A percentile compares a stretch with the other conserved stretches of the same genome.
Evolutionary conservation across 805 yeast genomes (phyloP).

Genomic region (Priceomyces melissophilus): DNA sequence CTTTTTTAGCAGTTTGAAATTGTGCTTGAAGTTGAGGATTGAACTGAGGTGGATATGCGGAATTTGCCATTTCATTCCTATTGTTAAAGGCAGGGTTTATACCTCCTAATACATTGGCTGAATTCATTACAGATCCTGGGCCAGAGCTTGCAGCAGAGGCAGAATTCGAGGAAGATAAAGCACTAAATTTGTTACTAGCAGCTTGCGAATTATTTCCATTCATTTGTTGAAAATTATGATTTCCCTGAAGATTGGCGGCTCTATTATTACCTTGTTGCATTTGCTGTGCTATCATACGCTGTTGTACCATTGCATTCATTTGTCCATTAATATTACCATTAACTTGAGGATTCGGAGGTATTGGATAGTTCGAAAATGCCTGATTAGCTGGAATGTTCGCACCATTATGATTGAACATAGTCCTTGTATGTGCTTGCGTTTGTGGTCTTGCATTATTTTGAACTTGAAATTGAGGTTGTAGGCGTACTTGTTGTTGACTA

Average conservation of each 20-base stretch:
- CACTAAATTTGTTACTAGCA: conserved; percentile 8
- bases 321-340: conserved; percentile 3
- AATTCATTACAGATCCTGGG: conserved; percentile 19
- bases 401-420: not conserved
- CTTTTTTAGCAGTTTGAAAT: conserved; percentile 8
- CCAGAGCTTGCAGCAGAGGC: conserved; percentile 20
- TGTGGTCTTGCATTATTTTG: too few relatives aligned
- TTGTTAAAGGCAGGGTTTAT: conserved; percentile 16
- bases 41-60: conserved; percentile 13
- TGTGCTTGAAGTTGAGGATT: conserved; percentile 14
- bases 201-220: conserved; percentile 5
- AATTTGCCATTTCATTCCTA: conserved; percentile 24
- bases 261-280: conserved; percentile 11
- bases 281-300: conserved; percentile 10
- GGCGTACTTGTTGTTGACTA: too few relatives aligned
- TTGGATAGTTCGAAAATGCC: not conserved
- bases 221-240: conserved; percentile 20
- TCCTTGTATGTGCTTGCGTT: not conserved
- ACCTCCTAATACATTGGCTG: conserved; percentile 19
- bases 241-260: conserved; percentile 19
- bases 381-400: conserved; percentile 1
- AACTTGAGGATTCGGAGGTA: conserved; percentile 1
- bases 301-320: conserved; percentile 6
- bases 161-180: conserved; percentile 10
- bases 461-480: too few relatives aligned